These are phyloP conservation scores for Starmerella apicola DNA, from an alignment of 805 yeast genomes.

Conservation along the genomic window DNA sequence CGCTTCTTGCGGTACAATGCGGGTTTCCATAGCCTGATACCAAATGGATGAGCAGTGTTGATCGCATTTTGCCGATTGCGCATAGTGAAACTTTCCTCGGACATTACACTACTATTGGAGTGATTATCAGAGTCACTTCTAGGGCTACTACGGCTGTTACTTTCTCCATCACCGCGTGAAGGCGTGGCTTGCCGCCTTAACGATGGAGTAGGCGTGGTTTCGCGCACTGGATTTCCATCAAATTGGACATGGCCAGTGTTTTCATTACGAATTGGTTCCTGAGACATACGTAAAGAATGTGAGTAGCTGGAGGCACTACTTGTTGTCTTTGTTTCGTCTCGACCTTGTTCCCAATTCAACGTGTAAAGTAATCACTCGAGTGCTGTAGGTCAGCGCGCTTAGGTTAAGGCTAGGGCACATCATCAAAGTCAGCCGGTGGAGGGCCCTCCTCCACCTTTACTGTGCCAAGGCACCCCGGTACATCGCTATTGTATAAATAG, in stretches of 20 bases:
- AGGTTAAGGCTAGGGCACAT: no score
- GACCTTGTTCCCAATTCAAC: no score
- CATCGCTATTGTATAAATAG: no score
- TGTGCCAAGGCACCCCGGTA: no score
- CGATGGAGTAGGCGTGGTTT: background rate
- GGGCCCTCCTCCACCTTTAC: no score
- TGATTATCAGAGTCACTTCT: conserved; percentile 12
- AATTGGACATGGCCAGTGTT: background rate
- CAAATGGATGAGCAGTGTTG: conserved; percentile 93
- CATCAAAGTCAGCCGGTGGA: no score
- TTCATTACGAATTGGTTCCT: no score
- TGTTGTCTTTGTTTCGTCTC: no score
- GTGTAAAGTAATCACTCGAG: no score
- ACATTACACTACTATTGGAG: conserved; percentile 26
- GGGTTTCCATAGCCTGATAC: conserved; percentile 97
- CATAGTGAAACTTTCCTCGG: conserved; percentile 73
- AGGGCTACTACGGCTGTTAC: background rate
- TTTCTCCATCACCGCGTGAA: background rate
- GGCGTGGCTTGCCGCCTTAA: background rate
- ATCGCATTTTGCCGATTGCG: conserved; percentile 93
- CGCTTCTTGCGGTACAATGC: conserved; percentile 87
- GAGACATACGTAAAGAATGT: no score
- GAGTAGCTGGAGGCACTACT: no score
- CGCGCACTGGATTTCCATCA: background rate
- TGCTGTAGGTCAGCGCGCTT: no score